phyloP scores from a whole-genome alignment of 1,284 basidiomycete species.

The Bondarzewia mesenterica region DNA sequence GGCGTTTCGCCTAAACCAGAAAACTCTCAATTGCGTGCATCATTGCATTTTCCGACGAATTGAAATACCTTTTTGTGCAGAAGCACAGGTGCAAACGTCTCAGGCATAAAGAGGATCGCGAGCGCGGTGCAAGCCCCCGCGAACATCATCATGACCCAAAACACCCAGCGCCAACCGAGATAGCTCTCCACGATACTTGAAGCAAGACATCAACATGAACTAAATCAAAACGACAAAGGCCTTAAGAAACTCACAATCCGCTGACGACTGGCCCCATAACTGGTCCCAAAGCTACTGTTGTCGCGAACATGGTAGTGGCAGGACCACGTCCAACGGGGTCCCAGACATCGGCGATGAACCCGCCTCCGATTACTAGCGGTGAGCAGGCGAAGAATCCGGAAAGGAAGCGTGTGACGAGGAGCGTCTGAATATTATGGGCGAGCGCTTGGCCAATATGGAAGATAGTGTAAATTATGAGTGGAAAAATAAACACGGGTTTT shows the following conservation, averaged over 20 bases:
- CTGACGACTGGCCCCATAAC: constrained; percentile 52
- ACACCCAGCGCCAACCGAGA: constrained; percentile 32
- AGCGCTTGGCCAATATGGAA: constrained; percentile 60
- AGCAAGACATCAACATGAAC: neutral
- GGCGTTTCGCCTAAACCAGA: constrained; percentile 21
- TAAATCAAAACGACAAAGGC: neutral
- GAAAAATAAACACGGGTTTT: constrained; percentile 42
- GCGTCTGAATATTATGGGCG: constrained; percentile 54
- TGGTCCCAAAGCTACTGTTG: constrained; percentile 59
- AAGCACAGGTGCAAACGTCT: constrained; percentile 34
- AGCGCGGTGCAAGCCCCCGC: constrained; percentile 27
- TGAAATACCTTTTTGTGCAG: constrained; percentile 20
- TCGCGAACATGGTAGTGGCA: constrained; percentile 53
- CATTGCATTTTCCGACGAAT: neutral
- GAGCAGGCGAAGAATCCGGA: constrained; percentile 62
- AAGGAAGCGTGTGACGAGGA: constrained; percentile 60
- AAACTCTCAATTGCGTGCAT: neutral
- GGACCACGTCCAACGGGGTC: constrained; percentile 47
- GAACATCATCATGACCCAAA: constrained; percentile 41
- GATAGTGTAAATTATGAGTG: constrained; percentile 45
- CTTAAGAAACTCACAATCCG: constrained; percentile 37
- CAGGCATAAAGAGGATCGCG: constrained; percentile 37
- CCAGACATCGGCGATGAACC: constrained; percentile 64
- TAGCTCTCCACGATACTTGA: constrained; percentile 20
- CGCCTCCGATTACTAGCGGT: constrained; percentile 58